Conservation (phyloP, 2,329 filamentous ascomycete species). For the Neopestalotiopsis clavispora region DNA sequence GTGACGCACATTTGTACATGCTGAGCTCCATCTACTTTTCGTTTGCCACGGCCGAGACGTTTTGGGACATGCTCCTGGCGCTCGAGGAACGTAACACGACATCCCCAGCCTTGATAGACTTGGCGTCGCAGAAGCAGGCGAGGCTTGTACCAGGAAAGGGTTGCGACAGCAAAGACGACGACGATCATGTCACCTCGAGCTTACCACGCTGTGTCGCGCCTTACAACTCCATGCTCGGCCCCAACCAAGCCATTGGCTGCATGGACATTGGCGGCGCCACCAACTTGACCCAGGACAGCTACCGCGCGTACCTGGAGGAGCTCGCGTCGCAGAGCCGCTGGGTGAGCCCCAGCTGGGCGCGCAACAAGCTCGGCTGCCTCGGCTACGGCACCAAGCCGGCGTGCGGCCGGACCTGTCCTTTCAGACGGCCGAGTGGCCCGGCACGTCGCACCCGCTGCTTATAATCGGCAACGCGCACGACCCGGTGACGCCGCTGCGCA, state of each 20-base stretch:
- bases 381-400: not conserved
- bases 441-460: constrained; percentile 13
- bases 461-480: constrained; percentile 16
- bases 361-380: constrained; percentile 7
- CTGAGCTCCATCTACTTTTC: constrained; percentile 11
- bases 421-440: not conserved
- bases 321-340: constrained; percentile 1
- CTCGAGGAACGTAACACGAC: constrained; percentile 1
- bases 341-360: constrained; percentile 8
- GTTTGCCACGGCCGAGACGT: constrained; percentile 3
- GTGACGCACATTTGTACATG: constrained; percentile 28
- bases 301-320: not conserved
- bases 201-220: not conserved
- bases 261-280: constrained; percentile 1
- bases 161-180: not conserved
- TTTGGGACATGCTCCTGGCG: constrained; percentile 3
- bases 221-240: constrained; percentile 11
- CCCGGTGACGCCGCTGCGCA: constrained; percentile 15
- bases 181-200: not conserved
- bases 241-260: constrained; percentile 11
- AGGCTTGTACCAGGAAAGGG: not conserved
- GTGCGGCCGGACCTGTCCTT: not conserved
- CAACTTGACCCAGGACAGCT: not conserved
- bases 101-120: not conserved
- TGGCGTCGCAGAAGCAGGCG: not conserved